These are phyloP conservation scores for Pleurotus pulmonarius DNA, from an alignment of 768 basidiomycete species.

Conservation along the genomic window DNA sequence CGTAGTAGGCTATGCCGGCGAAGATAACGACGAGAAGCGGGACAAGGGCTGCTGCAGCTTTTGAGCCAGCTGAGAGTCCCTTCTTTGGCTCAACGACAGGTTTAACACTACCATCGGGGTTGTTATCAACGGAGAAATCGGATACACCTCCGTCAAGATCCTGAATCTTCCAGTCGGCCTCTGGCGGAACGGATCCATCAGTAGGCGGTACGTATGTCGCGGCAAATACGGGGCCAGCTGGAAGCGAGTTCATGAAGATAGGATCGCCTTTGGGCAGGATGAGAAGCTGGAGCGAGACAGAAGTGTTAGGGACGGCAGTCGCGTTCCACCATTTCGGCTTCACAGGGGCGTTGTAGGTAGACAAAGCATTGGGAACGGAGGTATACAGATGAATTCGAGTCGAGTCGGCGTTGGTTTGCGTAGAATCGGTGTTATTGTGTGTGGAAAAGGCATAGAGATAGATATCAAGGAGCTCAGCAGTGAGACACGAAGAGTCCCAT, in stretches of 20 bases:
- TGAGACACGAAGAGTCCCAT: slow-evolving; percentile 64
- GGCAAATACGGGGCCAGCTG: slow-evolving; percentile 68
- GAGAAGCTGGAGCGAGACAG: slow-evolving; percentile 50
- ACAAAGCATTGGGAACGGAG: slow-evolving; percentile 42
- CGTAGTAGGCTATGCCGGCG: slow-evolving; percentile 39
- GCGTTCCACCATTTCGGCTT: slow-evolving; percentile 63
- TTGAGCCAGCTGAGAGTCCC: slow-evolving; percentile 43
- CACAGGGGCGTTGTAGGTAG: slow-evolving; percentile 46
- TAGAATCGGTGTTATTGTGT: background rate
- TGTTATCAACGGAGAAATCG: slow-evolving; percentile 33
- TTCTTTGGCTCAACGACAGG: background rate
- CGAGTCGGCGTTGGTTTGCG: background rate
- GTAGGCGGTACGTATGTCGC: slow-evolving; percentile 52
- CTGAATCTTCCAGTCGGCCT: slow-evolving; percentile 35
- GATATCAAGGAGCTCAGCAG: slow-evolving; percentile 54
- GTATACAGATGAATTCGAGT: slow-evolving; percentile 57
- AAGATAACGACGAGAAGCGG: slow-evolving; percentile 56
- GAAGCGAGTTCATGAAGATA: slow-evolving; percentile 47
- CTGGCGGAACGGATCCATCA: slow-evolving; percentile 32
- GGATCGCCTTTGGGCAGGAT: slow-evolving; percentile 51
- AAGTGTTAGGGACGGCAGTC: slow-evolving; percentile 8
- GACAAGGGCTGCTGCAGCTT: slow-evolving; percentile 63
- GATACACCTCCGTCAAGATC: slow-evolving; percentile 26
- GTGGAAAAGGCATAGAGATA: slow-evolving; percentile 56
- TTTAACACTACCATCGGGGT: slow-evolving; percentile 23